These are phyloP conservation scores for Poa annua DNA, from an alignment of 176 grass and related monocot genomes.

Conservation along the genomic window DNA sequence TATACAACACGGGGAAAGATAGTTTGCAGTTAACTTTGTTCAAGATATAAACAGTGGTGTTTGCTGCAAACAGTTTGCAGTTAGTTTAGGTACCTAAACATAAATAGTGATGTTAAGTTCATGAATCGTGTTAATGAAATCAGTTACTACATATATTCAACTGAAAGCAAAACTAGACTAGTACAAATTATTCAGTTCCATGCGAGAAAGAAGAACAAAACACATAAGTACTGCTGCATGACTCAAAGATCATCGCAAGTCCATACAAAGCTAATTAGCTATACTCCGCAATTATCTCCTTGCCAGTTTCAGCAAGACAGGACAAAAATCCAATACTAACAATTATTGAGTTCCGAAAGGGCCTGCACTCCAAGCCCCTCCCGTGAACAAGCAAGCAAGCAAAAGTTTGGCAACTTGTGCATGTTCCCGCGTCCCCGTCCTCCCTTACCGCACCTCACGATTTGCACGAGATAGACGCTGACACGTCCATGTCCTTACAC, in stretches of 20 bases:
- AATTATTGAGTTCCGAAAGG: conserved; percentile 31
- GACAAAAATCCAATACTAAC: background rate
- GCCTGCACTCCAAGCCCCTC: background rate
- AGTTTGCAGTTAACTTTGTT: background rate
- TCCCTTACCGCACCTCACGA: background rate
- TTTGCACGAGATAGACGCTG: conserved; percentile 26
- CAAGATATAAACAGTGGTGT: background rate
- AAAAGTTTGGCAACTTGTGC: conserved; percentile 4
- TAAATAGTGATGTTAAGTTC: background rate
- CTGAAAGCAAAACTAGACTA: background rate
- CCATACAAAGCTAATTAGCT: background rate
- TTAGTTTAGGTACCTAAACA: background rate
- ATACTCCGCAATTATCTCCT: background rate
- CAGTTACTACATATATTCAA: background rate
- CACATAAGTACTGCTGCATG: background rate
- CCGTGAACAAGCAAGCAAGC: background rate
- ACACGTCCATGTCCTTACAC: conserved; percentile 4
- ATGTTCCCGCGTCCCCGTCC: conserved; percentile 1
- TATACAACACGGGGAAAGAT: background rate
- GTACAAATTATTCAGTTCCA: background rate
- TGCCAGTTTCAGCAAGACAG: background rate
- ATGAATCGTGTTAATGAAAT: background rate
- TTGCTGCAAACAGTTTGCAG: background rate
- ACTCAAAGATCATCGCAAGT: background rate
- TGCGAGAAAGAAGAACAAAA: background rate